Evolutionary conservation across 2,329 filamentous ascomycete genomes (phyloP), one percentile per base, ranked within the genome.

Genomic region (Graphium sp.): DNA sequence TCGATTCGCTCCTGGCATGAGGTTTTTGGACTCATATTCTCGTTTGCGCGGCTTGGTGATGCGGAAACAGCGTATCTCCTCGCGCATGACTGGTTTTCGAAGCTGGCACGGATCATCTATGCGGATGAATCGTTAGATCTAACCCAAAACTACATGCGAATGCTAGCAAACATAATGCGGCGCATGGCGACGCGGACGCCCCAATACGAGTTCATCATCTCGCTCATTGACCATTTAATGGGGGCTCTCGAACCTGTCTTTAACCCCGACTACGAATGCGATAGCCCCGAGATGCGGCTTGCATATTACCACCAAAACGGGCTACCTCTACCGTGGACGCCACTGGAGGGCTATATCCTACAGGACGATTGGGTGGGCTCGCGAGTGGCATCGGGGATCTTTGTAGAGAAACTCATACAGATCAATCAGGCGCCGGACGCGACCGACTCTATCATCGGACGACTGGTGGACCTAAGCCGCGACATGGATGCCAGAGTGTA

Each of bases 1-100:
- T 56, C 63, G 25, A 53, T 70, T 17, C 66, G 73, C 32, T 66
- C 77, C 4, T 89, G 81, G 81, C 67, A 74, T 23, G 79, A 87
- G 41, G 75, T 76, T 33, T 87, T 87, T 43, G 64, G 66, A 9
- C 61, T 78, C n/a, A 56, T 85, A 35, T 44, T 65, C n/a, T 55
- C 55, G n/a, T 75, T 85, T 42, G 69, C 71, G 10, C 58, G 55
- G 25, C 49, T 81, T 31, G 76, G 77, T 1, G 49, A 56, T 4
- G 46, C 58, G 5, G 74, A 82, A 44, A 57, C 65, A 13, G 54
- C 56, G 2, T 43, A 63, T 5, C 55, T 84, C 15, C 55, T 85
- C 15, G 62, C 70, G 8, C 55, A 61, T 18, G 62, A 67, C 15
- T 79, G 72, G 39, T 53, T 85, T 13, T 43, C 54, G 22, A 70